Conservation (phyloP, 2,329 filamentous ascomycete species). For the Penicillium sp. region DNA sequence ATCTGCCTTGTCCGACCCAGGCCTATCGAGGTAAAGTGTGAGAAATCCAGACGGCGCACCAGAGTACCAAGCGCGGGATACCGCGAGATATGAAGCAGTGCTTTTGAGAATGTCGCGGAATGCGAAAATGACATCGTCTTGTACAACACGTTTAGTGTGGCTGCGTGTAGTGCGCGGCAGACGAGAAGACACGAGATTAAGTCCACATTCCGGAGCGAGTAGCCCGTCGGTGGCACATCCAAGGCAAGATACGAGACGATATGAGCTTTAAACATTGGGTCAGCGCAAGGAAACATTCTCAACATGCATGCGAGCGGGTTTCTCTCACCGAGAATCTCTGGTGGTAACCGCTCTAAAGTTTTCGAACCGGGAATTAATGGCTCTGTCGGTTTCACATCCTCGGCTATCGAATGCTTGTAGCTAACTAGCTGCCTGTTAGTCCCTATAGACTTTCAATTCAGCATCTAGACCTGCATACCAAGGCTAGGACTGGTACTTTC, state of each 20-base stretch:
- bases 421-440: no score
- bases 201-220: slow-evolving; percentile 73
- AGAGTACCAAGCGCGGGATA: slow-evolving; percentile 70
- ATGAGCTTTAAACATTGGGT: slow-evolving; percentile 51
- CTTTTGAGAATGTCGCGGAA: slow-evolving; percentile 80
- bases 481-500: no score
- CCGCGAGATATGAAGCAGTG: slow-evolving; percentile 64
- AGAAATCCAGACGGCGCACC: slow-evolving; percentile 77
- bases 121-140: slow-evolving; percentile 78
- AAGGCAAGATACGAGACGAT: slow-evolving; percentile 73
- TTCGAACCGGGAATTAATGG: slow-evolving; percentile 45
- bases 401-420: no score
- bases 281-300: slow-evolving; percentile 3
- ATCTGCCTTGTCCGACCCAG: slow-evolving; percentile 73
- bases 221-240: slow-evolving; percentile 70
- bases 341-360: slow-evolving; percentile 65
- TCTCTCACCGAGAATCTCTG: slow-evolving; percentile 66
- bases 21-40: slow-evolving; percentile 78
- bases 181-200: slow-evolving; percentile 72
- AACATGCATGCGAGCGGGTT: background rate
- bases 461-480: no score
- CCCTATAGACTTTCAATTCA: no score
- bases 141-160: slow-evolving; percentile 73
- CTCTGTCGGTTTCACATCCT: no score
- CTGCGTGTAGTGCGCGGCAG: slow-evolving; percentile 71